phyloP scores from a whole-genome alignment of 495 filamentous ascomycete genomes.

The Neurospora sp. region DNA sequence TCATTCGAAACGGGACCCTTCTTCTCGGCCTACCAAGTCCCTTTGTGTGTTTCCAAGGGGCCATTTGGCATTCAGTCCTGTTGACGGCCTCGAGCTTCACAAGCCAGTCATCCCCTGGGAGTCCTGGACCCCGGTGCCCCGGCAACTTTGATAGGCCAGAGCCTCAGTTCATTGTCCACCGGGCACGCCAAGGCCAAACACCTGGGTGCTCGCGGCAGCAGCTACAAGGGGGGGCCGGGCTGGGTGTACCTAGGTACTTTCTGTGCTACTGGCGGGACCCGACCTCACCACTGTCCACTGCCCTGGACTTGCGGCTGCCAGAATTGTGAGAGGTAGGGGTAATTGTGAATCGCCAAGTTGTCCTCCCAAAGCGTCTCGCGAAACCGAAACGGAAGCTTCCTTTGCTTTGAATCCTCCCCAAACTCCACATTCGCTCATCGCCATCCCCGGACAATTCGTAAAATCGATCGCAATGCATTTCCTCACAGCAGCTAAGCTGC shows the following conservation, averaged over 20 bases:
- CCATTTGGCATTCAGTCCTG: background rate
- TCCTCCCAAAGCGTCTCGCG: slow-evolving; percentile 13
- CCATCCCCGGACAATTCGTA: background rate
- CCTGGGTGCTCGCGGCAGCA: background rate
- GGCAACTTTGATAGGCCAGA: background rate
- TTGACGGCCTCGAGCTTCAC: background rate
- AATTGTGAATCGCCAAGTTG: slow-evolving; percentile 17
- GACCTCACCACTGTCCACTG: background rate
- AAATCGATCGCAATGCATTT: slow-evolving; percentile 19
- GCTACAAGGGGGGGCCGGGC: background rate
- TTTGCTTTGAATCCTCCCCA: slow-evolving; percentile 3
- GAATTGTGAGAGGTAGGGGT: background rate
- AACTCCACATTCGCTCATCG: slow-evolving; percentile 1
- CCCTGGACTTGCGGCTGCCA: background rate
- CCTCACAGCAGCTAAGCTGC: slow-evolving; percentile 39
- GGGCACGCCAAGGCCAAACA: background rate
- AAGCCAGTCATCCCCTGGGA: background rate
- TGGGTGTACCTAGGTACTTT: background rate
- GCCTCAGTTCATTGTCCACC: background rate
- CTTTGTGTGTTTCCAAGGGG: background rate
- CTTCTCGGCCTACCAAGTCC: background rate
- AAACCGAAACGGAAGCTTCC: slow-evolving; percentile 8
- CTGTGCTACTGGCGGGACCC: background rate
- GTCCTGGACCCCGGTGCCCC: background rate
- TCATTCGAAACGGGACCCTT: background rate